These are phyloP conservation scores for Lasiodiplodia sp. DNA, from an alignment of 2,329 filamentous ascomycete species.

Conservation along the genomic window DNA sequence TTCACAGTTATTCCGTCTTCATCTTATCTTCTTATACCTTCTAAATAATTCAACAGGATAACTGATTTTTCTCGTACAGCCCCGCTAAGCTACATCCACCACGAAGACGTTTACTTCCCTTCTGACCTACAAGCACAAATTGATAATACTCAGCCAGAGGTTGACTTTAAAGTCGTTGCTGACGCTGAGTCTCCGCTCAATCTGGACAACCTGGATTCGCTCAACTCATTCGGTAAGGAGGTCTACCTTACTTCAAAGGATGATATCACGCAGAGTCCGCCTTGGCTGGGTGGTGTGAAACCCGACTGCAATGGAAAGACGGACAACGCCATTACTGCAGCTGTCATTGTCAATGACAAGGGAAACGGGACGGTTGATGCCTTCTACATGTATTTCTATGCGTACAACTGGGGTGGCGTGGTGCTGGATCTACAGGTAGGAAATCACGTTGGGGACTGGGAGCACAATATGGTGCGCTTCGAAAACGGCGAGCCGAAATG, in stretches of 20 bases:
- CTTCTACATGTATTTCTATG: constrained; percentile 71
- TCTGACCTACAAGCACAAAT: constrained; percentile 54
- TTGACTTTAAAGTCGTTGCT: constrained; percentile 45
- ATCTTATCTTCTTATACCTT: not conserved
- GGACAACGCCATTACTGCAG: constrained; percentile 56
- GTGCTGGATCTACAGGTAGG: constrained; percentile 59
- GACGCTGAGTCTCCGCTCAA: constrained; percentile 48
- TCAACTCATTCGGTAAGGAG: constrained; percentile 44
- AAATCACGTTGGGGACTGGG: constrained; percentile 72
- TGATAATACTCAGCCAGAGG: constrained; percentile 48
- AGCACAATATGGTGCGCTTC: constrained; percentile 74
- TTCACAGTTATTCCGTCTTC: not conserved
- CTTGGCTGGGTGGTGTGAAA: constrained; percentile 59
- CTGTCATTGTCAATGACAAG: constrained; percentile 66
- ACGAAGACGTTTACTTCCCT: constrained; percentile 52
- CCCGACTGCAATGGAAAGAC: constrained; percentile 62
- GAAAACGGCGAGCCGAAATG: constrained; percentile 60
- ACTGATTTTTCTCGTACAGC: constrained; percentile 37
- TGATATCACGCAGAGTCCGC: constrained; percentile 50
- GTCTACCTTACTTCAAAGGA: constrained; percentile 57
- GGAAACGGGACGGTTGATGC: constrained; percentile 62
- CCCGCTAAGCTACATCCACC: constrained; percentile 55
- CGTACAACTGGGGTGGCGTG: constrained; percentile 63
- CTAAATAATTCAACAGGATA: not conserved
- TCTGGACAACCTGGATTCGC: constrained; percentile 52